Base-by-base conservation (phyloP, 495 filamentous ascomycete species). In the Hypoxylon subgilvum region DNA sequence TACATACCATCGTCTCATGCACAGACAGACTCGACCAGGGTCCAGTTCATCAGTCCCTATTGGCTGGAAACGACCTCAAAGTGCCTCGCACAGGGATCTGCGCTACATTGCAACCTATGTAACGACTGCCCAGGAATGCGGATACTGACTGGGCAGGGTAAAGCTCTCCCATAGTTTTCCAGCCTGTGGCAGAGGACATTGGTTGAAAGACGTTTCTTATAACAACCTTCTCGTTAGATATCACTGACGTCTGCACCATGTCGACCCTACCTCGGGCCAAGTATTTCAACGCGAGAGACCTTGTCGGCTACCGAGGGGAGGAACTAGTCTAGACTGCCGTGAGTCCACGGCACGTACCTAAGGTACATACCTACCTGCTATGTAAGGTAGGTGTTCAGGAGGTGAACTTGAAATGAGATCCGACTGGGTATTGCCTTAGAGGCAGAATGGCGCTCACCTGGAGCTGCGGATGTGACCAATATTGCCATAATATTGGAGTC, bases 11-110 rank as follows among this genome's bases (percentile, higher is more conserved):
- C 36, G 32, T 45, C 34, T 44, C 28, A 60, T 63, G 48, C 46
- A 49, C 46, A 28, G n/a, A 41, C 18, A 48, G 43, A 61, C 43
- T 17, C 21, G 57, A 21, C 50, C 25, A 31, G 54, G 49, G 38
- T 44, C 18, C 1, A 6, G 10, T 19, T 3, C 7, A 13, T 36
- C 42, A 34, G 31, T n/a, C 46, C 54, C 36, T 10, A 64, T 64
- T 64, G 61, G 61, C 39, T 14, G 43, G 50, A 64, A 64, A 64
- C 47, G 35, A 54, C 54, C 61, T 64, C 61, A 64, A 64, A 57
- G 52, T 63, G 59, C 52, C 59, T 63, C 59, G 59, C 48, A 56
- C 59, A 63, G 52, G 59, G 59, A 38, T 63, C 30, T 14, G 35
- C 40, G 35, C 36, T 52, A 52, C 36, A 57, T 51, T 51, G 49